Percentiles rank a stretch among this genome's conserved stretches.
Evolutionary conservation across 1,284 basidiomycete genomes (phyloP).

Genomic region (Ustilago trichophora): DNA sequence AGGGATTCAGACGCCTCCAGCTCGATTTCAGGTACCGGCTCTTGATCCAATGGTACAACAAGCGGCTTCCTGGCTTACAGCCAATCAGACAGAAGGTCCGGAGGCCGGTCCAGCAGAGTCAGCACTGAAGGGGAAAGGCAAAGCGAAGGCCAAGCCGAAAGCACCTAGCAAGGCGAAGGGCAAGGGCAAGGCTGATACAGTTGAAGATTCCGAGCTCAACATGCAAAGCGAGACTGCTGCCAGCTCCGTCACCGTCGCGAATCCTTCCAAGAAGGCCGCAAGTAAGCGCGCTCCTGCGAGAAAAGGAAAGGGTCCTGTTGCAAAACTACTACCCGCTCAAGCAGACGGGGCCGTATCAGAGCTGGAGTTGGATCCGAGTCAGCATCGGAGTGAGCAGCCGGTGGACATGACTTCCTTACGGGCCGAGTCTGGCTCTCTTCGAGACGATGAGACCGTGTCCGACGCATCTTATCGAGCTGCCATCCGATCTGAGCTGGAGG

Average conservation of each 20-base stretch:
- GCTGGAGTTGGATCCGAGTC: conserved; percentile 21
- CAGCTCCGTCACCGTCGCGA: too few relatives aligned
- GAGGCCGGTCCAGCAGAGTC: too few relatives aligned
- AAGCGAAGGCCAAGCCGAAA: conserved; percentile 5
- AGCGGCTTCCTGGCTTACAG: too few relatives aligned
- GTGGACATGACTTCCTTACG: too few relatives aligned
- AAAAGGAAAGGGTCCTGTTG: conserved; percentile 18
- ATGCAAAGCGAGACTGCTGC: too few relatives aligned
- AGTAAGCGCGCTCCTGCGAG: conserved; percentile 6
- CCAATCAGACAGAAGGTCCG: too few relatives aligned
- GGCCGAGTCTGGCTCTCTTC: too few relatives aligned
- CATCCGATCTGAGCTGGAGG: background rate
- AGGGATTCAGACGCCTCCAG: background rate
- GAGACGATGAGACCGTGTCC: too few relatives aligned
- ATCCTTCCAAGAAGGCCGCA: conserved; percentile 1
- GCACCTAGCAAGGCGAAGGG: conserved; percentile 11
- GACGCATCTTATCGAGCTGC: background rate
- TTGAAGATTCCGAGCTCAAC: background rate
- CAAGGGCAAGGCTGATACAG: background rate
- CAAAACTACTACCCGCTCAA: conserved; percentile 19
- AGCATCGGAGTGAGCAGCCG: too few relatives aligned
- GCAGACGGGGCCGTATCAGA: conserved; percentile 23
- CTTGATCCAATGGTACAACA: background rate
- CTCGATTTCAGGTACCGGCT: background rate
- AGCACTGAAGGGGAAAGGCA: background rate